Base-by-base conservation (phyloP, 345 rosid genomes). In the Clarkia xantiana region DNA sequence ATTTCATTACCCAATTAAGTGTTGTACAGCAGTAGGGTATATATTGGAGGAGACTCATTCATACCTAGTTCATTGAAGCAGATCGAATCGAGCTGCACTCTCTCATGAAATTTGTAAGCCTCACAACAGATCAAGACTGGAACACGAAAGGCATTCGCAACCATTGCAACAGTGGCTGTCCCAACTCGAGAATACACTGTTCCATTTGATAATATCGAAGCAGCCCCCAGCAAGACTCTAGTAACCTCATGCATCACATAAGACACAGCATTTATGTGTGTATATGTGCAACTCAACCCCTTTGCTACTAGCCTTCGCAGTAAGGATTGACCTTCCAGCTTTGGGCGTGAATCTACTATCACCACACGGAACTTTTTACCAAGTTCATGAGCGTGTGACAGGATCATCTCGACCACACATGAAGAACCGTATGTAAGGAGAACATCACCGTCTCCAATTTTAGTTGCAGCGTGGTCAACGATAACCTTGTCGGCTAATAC, bases 91-190 rank as follows among this genome's bases (percentile, higher is more conserved):
- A 90, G 74, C 51, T 83, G 96, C 40, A 90, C 98, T 62, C 98
- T 77, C 67, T 86, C 93, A 18, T 91, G 96, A 68, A 91, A 84
- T 56, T 91, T 91, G 67, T 91, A 86, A 23, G 96, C 89, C 75
- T 86, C 98, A 19, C 98, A 91, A 58, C 96, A 91, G 10, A 91
- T 82, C 60, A 91, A 69, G 53, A 86, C 96, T 6, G 98, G 98
- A 53, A 84, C 78, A 53, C 41, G 66, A 48, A 81, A 84, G 2
- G 83, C 88, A 75, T 69, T 81, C 18, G 98, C 96, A 59, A 80
- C 96, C 96, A 91, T 86, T 17, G 96, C 98, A 58, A 91, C 80
- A 64, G 78, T 75, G 14, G 98, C 96, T 47, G 96, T 86, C 47
- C 98, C 98, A 2, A 84, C 93, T 66, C 96, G 79, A 0, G 98